These are phyloP conservation scores for Nannochloris sp. DNA, from an alignment of 139 green algal species.

Conservation along the genomic window DNA sequence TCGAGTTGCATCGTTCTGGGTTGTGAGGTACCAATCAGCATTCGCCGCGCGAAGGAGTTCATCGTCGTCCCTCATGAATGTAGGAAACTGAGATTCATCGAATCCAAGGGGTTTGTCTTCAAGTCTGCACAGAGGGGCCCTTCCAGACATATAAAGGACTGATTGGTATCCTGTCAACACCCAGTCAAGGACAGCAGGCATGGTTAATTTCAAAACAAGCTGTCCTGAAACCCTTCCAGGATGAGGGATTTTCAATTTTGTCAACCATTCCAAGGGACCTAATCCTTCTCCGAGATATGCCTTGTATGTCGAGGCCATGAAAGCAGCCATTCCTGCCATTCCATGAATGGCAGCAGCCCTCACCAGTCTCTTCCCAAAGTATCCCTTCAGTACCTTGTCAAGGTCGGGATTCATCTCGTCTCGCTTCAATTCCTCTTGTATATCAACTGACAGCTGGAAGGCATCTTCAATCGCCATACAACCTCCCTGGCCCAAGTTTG, in stretches of 20 bases:
- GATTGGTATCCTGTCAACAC: slow-evolving; percentile 72
- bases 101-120: slow-evolving; percentile 56
- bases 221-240: slow-evolving; percentile 65
- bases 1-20: slow-evolving; percentile 27
- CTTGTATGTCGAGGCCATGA: slow-evolving; percentile 89
- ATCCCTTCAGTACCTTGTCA: slow-evolving; percentile 21
- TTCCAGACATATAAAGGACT: slow-evolving; percentile 21
- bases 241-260: slow-evolving; percentile 84
- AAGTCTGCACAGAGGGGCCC: slow-evolving; percentile 30
- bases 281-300: slow-evolving; percentile 80
- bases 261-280: slow-evolving; percentile 53
- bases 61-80: slow-evolving; percentile 60
- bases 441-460: slow-evolving; percentile 57
- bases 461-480: slow-evolving; percentile 92
- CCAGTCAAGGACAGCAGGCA: slow-evolving; percentile 71
- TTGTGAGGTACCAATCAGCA: slow-evolving; percentile 62
- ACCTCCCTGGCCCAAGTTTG: slow-evolving; percentile 94
- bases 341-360: slow-evolving; percentile 78
- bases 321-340: slow-evolving; percentile 72
- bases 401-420: slow-evolving; percentile 11
- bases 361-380: slow-evolving; percentile 49
- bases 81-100: slow-evolving; percentile 33
- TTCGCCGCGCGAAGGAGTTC: slow-evolving; percentile 44
- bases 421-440: slow-evolving; percentile 25
- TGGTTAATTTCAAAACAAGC: slow-evolving; percentile 63